Evolutionary conservation across 2,329 filamentous ascomycete genomes (phyloP), one percentile per base, ranked within the genome.

Genomic region (Coleophoma crateriformis): DNA sequence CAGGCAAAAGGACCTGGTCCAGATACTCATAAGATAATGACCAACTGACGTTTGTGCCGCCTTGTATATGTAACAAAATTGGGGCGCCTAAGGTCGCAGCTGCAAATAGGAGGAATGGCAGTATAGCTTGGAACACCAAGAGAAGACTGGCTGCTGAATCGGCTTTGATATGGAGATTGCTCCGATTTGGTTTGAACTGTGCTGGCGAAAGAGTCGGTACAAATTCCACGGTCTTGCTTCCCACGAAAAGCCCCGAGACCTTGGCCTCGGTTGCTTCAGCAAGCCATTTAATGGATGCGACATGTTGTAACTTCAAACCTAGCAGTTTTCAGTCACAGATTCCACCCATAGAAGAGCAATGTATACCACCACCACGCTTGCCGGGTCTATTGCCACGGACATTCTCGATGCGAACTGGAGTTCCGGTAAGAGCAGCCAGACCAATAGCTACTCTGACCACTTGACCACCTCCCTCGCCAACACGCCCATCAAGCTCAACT

Each of bases 301-400:
- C 74, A 55, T 85, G 82, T 56, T 85, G 81, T 1, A 72, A 72
- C 59, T 82, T 83, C 33, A 85, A 70, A 22, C 81, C 81, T 80
- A 52, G 33, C 32, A 27, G 20, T 39, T 13, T 39, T 33, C n/a
- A 15, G 12, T 37, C 8, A 7, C n/a, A 12, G 13, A 2, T 19
- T 19, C 42, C 13, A n/a, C 7, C 2, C 20, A 8, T 43, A 4
- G 20, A 43, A 14, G 27, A 27, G 27, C 27, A 27, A 7, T 27
- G 8, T 27, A 27, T 38, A 61, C 59, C 60, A 13, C 58, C 61
- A 33, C 58, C 58, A 35, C 54, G 50, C 19, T 54, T 54, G 7
- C 54, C 54, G n/a, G 44, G 47, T 53, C 17, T 70, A 49, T 82
- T 83, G 3, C 76, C 81, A 34, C 82, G 67, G 3, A 85, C 71